These are phyloP conservation scores for Boletus reticuloceps DNA, from an alignment of 768 basidiomycete genomes.

Conservation along the genomic window DNA sequence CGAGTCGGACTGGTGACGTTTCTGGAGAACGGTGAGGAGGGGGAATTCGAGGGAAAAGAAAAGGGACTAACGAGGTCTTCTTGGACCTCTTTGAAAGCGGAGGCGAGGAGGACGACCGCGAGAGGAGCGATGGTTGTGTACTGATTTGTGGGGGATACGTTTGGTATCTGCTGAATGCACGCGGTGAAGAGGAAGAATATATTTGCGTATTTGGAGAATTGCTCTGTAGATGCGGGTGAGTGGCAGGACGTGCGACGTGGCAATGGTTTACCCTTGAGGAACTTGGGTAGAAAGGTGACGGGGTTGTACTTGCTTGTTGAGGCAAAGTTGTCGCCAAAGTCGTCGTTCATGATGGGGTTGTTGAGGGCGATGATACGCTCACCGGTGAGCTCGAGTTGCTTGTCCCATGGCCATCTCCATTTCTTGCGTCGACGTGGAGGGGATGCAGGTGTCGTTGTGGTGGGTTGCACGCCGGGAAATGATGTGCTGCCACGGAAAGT, in stretches of 20 bases:
- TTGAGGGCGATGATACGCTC: constrained; percentile 85
- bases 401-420: constrained; percentile 88
- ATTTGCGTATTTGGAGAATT: constrained; percentile 99
- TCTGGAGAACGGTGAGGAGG: constrained; percentile 44
- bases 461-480: constrained; percentile 32
- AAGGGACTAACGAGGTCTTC: constrained; percentile 68
- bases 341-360: constrained; percentile 61
- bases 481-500: constrained; percentile 44
- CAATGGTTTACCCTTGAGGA: constrained; percentile 70
- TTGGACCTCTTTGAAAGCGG: constrained; percentile 92
- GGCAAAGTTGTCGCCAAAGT: constrained; percentile 78
- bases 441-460: constrained; percentile 12
- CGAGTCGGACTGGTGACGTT: constrained; percentile 94
- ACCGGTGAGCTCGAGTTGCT: constrained; percentile 58
- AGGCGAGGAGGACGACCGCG: constrained; percentile 82
- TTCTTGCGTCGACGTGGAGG: constrained; percentile 21
- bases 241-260: neutral
- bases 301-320: constrained; percentile 95
- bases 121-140: constrained; percentile 96
- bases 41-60: no score
- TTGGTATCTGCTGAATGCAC: constrained; percentile 96
- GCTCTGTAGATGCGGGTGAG: constrained; percentile 52
- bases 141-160: constrained; percentile 91
- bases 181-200: constrained; percentile 98
- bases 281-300: constrained; percentile 87